Conservation (phyloP, 805 yeast genomes). For the Hanseniaspora occidentalis region DNA sequence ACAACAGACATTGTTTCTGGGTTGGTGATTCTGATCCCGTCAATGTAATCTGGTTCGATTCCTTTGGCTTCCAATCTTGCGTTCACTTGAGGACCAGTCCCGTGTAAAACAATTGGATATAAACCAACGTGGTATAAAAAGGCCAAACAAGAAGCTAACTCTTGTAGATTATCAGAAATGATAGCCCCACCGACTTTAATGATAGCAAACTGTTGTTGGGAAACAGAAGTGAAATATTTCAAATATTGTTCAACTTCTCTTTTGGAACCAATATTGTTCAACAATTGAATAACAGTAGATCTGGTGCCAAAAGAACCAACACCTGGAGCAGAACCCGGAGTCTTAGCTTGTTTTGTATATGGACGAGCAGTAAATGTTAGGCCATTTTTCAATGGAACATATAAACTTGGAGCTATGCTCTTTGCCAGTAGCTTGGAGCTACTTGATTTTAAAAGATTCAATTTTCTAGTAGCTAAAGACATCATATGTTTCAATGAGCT, state of each 20-base stretch:
- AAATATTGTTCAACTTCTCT: conserved; percentile 97
- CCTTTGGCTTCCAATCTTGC: conserved; percentile 87
- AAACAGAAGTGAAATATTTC: conserved; percentile 91
- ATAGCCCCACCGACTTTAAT: conserved; percentile 99
- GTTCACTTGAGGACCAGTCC: conserved; percentile 98
- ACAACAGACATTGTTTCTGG: conserved; percentile 92
- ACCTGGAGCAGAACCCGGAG: conserved; percentile 6
- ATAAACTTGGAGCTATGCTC: neutral
- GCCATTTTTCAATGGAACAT: neutral
- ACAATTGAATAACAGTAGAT: conserved; percentile 87
- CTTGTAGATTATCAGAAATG: conserved; percentile 86
- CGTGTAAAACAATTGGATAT: conserved; percentile 93
- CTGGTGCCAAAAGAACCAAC: conserved; percentile 40
- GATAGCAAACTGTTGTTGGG: conserved; percentile 94
- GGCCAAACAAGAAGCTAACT: conserved; percentile 89
- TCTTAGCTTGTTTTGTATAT: neutral
- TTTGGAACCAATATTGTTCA: conserved; percentile 93
- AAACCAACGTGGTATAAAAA: conserved; percentile 94
- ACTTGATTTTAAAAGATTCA: neutral
- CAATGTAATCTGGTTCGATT: conserved; percentile 89
- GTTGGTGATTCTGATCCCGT: conserved; percentile 94
- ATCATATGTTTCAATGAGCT: too few species aligned
- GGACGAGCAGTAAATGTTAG: neutral
- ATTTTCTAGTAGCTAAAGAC: neutral
- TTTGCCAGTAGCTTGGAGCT: neutral